These are phyloP conservation scores for Phytopythium cucurbitacearum DNA, from an alignment of 352 stramenopile species.

Conservation along the genomic window DNA sequence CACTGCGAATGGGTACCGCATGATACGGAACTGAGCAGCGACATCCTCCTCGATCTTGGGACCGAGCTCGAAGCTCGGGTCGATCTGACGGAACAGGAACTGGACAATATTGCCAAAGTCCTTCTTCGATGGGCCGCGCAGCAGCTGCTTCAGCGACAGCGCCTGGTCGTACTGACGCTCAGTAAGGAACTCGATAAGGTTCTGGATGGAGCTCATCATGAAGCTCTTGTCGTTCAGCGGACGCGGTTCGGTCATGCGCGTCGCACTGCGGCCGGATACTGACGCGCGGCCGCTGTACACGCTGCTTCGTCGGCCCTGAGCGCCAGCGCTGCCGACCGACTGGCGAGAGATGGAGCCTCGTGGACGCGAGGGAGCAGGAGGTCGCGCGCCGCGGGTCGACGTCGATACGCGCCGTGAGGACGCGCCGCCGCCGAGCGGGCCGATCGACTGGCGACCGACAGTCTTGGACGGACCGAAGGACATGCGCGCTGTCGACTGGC, in stretches of 20 bases:
- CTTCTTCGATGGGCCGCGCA: slow-evolving; percentile 92
- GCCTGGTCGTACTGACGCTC: slow-evolving; percentile 90
- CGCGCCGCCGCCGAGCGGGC: slow-evolving; percentile 12
- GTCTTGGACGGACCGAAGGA: slow-evolving; percentile 48
- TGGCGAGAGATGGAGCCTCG: slow-evolving; percentile 48
- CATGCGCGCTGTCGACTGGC: slow-evolving; percentile 36
- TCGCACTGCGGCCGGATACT: slow-evolving; percentile 25
- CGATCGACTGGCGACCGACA: slow-evolving; percentile 52
- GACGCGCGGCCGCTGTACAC: slow-evolving; percentile 59
- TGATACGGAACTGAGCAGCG: slow-evolving; percentile 56
- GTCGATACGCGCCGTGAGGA: slow-evolving; percentile 52
- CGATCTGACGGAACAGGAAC: slow-evolving; percentile 95
- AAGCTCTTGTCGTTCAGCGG: slow-evolving; percentile 90
- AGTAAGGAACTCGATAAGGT: slow-evolving; percentile 92
- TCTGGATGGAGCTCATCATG: slow-evolving; percentile 89
- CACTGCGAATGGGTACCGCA: slow-evolving; percentile 95
- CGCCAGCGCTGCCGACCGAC: slow-evolving; percentile 27
- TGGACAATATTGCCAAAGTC: slow-evolving; percentile 97
- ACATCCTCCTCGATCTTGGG: slow-evolving; percentile 80
- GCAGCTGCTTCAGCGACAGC: slow-evolving; percentile 87
- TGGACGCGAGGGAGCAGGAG: slow-evolving; percentile 12
- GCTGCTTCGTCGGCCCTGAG: slow-evolving; percentile 46
- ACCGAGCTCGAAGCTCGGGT: slow-evolving; percentile 87
- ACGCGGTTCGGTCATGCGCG: slow-evolving; percentile 70
- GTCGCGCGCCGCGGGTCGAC: slow-evolving; percentile 11